These are phyloP conservation scores for Globisporangium irregulare DNA, from an alignment of 352 stramenopile genomes.

Conservation along the genomic window DNA sequence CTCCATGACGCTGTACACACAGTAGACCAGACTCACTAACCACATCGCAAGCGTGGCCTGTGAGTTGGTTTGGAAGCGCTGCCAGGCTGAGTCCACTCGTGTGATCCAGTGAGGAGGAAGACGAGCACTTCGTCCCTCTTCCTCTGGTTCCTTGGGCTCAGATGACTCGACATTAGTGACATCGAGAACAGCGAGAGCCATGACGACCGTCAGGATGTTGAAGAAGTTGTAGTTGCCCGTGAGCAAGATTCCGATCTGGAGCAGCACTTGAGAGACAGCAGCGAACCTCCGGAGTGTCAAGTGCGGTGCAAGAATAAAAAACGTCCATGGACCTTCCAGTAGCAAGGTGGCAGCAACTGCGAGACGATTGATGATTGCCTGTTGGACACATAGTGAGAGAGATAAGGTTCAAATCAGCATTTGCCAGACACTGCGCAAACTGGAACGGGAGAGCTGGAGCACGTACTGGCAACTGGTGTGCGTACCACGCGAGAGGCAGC, in stretches of 20 bases:
- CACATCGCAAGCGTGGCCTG: no score
- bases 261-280: conserved; percentile 56
- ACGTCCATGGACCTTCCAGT: conserved; percentile 85
- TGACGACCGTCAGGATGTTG: conserved; percentile 85
- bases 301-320: conserved; percentile 82
- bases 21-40: no score
- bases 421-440: background rate
- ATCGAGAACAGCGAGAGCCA: conserved; percentile 38
- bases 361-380: conserved; percentile 73
- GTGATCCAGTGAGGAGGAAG: background rate
- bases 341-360: conserved; percentile 81
- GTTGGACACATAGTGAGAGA: conserved; percentile 1
- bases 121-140: background rate
- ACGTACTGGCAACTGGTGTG: conserved; percentile 72
- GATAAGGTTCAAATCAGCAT: background rate
- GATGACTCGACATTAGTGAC: background rate
- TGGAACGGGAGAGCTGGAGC: background rate
- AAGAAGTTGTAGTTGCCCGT: conserved; percentile 95
- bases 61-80: no score
- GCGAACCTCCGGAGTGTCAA: conserved; percentile 47
- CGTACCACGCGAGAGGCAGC: conserved; percentile 81
- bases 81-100: background rate
- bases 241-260: conserved; percentile 85
- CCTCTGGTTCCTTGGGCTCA: no score
- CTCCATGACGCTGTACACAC: no score